A percentile compares a stretch with the other conserved stretches of the same genome.
These are phyloP conservation scores for Dictyostelium capitatum DNA, from an alignment of 78 protist species.

Conservation along the genomic window DNA sequence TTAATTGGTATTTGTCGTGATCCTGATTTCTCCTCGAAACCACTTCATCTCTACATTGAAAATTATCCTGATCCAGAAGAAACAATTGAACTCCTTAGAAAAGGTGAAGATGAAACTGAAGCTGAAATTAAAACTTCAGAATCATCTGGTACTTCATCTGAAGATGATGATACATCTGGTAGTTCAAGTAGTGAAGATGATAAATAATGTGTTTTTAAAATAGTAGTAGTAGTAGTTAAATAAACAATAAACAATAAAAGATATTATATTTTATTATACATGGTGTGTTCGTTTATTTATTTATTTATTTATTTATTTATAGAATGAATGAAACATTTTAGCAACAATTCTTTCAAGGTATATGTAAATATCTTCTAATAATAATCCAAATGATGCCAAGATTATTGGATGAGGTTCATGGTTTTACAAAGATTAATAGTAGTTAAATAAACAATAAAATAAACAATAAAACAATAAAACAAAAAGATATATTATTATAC, in stretches of 20 bases:
- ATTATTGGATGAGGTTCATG: no score
- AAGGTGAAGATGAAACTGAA: conserved; percentile 10
- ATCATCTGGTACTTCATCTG: not conserved
- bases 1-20: conserved; percentile 91
- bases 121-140: not conserved
- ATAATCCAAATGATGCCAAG: conserved; percentile 11
- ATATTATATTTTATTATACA: no score
- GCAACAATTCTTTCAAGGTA: conserved; percentile 39
- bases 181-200: conserved; percentile 13
- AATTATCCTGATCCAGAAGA: conserved; percentile 28
- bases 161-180: not conserved
- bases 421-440: no score
- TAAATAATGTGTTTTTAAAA: not conserved
- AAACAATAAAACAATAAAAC: no score
- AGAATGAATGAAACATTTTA: conserved; percentile 7
- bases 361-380: conserved; percentile 24
- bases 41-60: not conserved
- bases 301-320: no score
- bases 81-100: not conserved
- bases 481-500: no score
- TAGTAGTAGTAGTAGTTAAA: no score
- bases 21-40: conserved; percentile 18
- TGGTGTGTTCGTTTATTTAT: no score
- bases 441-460: no score
- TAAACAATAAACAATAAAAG: no score